phyloP scores from a whole-genome alignment of 1,284 basidiomycete species.

The Cutaneotrichosporon sp. region DNA sequence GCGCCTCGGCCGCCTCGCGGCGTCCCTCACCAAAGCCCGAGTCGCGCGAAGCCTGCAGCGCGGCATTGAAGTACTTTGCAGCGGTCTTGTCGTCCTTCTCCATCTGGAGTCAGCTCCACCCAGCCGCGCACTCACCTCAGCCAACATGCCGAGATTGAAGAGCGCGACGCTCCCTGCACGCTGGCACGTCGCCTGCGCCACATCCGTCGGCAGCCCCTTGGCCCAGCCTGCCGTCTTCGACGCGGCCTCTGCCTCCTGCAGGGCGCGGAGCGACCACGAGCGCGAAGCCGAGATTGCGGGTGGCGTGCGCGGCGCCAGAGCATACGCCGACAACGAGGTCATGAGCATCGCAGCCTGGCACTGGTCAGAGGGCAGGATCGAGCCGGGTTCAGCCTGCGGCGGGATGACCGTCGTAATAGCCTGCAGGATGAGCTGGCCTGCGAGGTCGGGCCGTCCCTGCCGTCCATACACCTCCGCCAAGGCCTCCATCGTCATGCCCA shows the following conservation, averaged over 20 bases:
- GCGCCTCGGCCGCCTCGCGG: conserved; percentile 38
- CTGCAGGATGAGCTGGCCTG: conserved; percentile 45
- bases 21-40: conserved; percentile 39
- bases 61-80: conserved; percentile 28
- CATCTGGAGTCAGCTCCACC: conserved; percentile 32
- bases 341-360: conserved; percentile 46
- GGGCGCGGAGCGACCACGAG: conserved; percentile 43
- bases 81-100: conserved; percentile 32
- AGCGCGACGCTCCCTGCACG: conserved; percentile 37
- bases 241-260: conserved; percentile 38
- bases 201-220: conserved; percentile 14
- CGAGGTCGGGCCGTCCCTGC: conserved; percentile 35
- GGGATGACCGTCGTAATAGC: conserved; percentile 43
- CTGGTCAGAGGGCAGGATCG: conserved; percentile 30
- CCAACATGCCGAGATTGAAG: conserved; percentile 46
- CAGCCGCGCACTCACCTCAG: conserved; percentile 47
- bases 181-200: conserved; percentile 29
- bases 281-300: conserved; percentile 36
- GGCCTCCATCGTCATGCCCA: conserved; percentile 49
- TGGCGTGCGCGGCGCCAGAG: conserved; percentile 34
- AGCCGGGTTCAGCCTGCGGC: conserved; percentile 14
- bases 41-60: conserved; percentile 30
- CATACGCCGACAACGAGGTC: conserved; percentile 45
- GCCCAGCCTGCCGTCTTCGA: conserved; percentile 21
- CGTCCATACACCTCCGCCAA: conserved; percentile 45